phyloP scores from a whole-genome alignment of 805 yeast species.

The Candida endomychidarum region DNA sequence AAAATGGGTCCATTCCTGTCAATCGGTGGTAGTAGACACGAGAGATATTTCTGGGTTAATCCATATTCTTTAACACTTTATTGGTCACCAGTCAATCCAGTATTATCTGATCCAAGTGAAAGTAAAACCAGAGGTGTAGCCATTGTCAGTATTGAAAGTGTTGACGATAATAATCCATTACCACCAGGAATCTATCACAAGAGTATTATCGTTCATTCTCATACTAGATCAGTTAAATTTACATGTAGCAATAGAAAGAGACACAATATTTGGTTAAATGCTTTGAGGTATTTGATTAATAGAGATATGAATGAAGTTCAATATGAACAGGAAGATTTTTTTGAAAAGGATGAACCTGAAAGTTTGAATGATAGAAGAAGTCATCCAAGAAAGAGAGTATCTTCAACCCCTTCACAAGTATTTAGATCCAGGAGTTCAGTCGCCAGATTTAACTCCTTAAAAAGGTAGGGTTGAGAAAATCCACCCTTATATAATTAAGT shows the following conservation, averaged over 20 bases:
- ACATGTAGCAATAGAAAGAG: conserved; percentile 87
- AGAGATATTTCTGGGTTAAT: conserved; percentile 93
- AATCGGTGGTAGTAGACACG: conserved; percentile 79
- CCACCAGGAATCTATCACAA: conserved; percentile 89
- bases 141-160: conserved; percentile 73
- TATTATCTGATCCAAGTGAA: conserved; percentile 61
- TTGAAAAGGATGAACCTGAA: conserved; percentile 15
- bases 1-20: conserved; percentile 72
- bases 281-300: conserved; percentile 72
- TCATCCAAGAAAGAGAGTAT: conserved; percentile 21
- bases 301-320: conserved; percentile 60
- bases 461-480: conserved; percentile 2
- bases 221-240: conserved; percentile 58
- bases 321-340: conserved; percentile 31
- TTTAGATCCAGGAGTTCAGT: conserved; percentile 17
- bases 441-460: conserved; percentile 20
- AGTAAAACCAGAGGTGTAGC: conserved; percentile 77
- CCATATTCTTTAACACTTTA: conserved; percentile 89
- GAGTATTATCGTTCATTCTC: conserved; percentile 74
- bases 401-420: conserved; percentile 17
- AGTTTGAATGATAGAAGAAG: conserved; percentile 24
- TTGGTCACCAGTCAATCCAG: conserved; percentile 86
- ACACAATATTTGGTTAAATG: conserved; percentile 89
- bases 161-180: conserved; percentile 79
- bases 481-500: neutral